Percentiles rank a stretch among this genome's conserved stretches.
These are phyloP conservation scores for Fomitopsis palustris DNA, from an alignment of 1,284 basidiomycete species.

Conservation along the genomic window DNA sequence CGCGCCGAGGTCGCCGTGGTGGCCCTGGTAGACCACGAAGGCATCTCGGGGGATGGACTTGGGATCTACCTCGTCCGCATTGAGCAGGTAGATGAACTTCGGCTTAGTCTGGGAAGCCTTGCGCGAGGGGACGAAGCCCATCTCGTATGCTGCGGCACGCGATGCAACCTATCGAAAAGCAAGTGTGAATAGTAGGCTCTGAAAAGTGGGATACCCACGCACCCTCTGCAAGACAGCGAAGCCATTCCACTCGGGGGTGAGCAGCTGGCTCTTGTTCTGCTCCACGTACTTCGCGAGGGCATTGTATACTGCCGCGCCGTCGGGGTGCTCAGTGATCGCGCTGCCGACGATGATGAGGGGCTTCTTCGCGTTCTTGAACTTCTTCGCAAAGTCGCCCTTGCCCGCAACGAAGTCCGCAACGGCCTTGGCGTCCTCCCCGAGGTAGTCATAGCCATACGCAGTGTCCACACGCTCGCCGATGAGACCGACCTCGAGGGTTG, in stretches of 20 bases:
- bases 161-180: conserved; percentile 67
- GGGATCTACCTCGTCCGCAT: conserved; percentile 93
- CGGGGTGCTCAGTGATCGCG: conserved; percentile 82
- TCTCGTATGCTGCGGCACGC: conserved; percentile 92
- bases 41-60: conserved; percentile 90
- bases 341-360: conserved; percentile 95
- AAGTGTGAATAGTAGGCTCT: background rate
- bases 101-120: conserved; percentile 75
- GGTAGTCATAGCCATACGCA: conserved; percentile 90
- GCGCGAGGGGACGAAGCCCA: conserved; percentile 87
- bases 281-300: conserved; percentile 81
- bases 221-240: conserved; percentile 93
- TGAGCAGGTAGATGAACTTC: conserved; percentile 97
- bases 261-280: conserved; percentile 69
- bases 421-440: conserved; percentile 80
- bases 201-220: conserved; percentile 18
- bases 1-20: conserved; percentile 97
- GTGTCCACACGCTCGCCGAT: conserved; percentile 93
- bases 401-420: conserved; percentile 79
- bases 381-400: conserved; percentile 77
- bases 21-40: conserved; percentile 99
- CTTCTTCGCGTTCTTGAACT: conserved; percentile 89
- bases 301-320: conserved; percentile 80
- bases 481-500: conserved; percentile 81
- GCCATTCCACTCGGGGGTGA: conserved; percentile 94